phyloP scores from a whole-genome alignment of 2,329 filamentous ascomycete genomes.

The Diaporthe citriasiana region DNA sequence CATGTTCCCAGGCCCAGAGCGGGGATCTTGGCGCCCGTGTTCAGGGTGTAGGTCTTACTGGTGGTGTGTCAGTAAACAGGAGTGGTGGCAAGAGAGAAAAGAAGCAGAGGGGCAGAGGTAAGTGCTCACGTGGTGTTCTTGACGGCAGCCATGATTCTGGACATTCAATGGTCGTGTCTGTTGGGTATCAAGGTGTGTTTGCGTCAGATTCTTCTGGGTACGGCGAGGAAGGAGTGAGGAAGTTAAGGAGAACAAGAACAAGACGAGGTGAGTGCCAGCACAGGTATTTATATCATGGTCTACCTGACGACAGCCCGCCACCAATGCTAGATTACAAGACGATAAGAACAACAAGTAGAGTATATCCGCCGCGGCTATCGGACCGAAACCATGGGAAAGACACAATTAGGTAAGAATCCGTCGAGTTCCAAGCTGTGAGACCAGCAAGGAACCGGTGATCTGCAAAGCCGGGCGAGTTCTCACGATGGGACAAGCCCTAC shows the following conservation, averaged over 20 bases:
- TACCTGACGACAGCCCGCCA: neutral
- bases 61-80: neutral
- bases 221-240: neutral
- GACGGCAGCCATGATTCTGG: slow-evolving; percentile 49
- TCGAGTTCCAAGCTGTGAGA: neutral
- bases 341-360: slow-evolving; percentile 15
- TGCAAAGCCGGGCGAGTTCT: slow-evolving; percentile 34
- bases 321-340: neutral
- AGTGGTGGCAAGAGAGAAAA: neutral
- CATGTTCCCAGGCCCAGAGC: slow-evolving; percentile 84
- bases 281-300: slow-evolving; percentile 31
- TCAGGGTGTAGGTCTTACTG: slow-evolving; percentile 75
- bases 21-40: slow-evolving; percentile 84
- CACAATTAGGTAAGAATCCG: slow-evolving; percentile 12
- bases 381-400: neutral
- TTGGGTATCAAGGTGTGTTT: neutral
- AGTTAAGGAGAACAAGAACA: neutral
- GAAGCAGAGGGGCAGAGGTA: too few relatives aligned
- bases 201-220: neutral
- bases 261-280: neutral
- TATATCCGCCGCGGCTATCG: slow-evolving; percentile 2
- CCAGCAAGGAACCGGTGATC: slow-evolving; percentile 21
- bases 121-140: slow-evolving; percentile 47
- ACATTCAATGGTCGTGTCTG: slow-evolving; percentile 21
- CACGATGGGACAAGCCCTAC: neutral